Conservation (phyloP, 495 filamentous ascomycete genomes). For the Chaetomium cochliodes region DNA sequence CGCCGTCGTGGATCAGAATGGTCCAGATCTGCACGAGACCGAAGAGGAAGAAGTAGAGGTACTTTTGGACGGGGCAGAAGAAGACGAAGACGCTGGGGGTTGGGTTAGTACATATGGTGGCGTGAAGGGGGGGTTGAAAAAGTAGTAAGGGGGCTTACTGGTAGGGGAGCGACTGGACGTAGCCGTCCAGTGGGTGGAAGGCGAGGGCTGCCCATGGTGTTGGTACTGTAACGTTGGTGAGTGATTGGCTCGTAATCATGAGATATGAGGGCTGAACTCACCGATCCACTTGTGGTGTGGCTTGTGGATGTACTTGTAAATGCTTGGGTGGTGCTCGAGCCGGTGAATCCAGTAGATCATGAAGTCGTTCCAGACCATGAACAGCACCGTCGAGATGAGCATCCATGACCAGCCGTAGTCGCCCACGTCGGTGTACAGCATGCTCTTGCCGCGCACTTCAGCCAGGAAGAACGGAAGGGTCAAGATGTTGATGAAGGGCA, state of each 20-base stretch:
- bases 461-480: slow-evolving; percentile 28
- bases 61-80: slow-evolving; percentile 30
- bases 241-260: background rate
- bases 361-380: slow-evolving; percentile 31
- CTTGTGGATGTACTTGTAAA: slow-evolving; percentile 32
- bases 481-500: slow-evolving; percentile 30
- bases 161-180: slow-evolving; percentile 29
- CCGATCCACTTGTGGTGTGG: slow-evolving; percentile 32
- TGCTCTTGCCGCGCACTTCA: slow-evolving; percentile 28
- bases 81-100: slow-evolving; percentile 26
- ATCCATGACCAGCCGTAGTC: slow-evolving; percentile 28
- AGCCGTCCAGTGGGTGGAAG: slow-evolving; percentile 30
- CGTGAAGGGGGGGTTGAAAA: background rate
- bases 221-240: slow-evolving; percentile 17
- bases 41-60: slow-evolving; percentile 30
- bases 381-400: slow-evolving; percentile 23
- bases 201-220: slow-evolving; percentile 29
- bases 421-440: slow-evolving; percentile 22
- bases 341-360: slow-evolving; percentile 31
- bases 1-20: slow-evolving; percentile 31
- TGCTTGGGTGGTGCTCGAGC: slow-evolving; percentile 29
- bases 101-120: background rate
- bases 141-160: slow-evolving; percentile 14
- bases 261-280: background rate
- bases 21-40: slow-evolving; percentile 28